These are phyloP conservation scores for Chenopodium quinoa DNA, from an alignment of 148 eudicot genomes.

Conservation along the genomic window DNA sequence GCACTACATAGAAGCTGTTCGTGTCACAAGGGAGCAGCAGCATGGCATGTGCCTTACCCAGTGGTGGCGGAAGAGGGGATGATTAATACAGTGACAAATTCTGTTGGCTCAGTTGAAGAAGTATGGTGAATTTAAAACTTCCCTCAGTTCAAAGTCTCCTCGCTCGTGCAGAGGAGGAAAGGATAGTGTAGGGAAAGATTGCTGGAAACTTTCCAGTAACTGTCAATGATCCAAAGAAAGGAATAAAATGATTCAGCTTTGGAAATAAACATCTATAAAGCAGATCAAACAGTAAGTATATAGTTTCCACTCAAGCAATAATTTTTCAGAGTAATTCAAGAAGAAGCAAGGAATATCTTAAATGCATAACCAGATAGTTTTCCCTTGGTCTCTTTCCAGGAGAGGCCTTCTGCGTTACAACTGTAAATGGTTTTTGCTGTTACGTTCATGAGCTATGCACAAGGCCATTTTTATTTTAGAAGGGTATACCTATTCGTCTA, in stretches of 20 bases:
- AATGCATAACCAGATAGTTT: background rate
- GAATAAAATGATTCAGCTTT: background rate
- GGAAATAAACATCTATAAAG: background rate
- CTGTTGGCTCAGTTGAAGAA: conserved; percentile 69
- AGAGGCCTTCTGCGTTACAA: background rate
- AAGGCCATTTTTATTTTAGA: background rate
- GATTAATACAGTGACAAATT: background rate
- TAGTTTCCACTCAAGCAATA: background rate
- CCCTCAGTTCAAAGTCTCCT: conserved; percentile 78
- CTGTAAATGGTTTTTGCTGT: background rate
- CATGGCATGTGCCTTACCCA: background rate
- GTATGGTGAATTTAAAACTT: conserved; percentile 77
- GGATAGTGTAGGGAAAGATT: conserved; percentile 62
- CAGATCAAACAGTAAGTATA: background rate
- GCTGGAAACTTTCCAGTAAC: conserved; percentile 83
- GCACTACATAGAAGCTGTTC: background rate
- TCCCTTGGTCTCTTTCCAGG: background rate
- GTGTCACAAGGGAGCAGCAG: background rate
- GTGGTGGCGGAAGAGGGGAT: background rate
- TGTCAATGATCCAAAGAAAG: conserved; percentile 27
- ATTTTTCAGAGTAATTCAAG: background rate
- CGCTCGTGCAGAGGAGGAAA: conserved; percentile 87
- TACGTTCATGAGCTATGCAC: too few relatives aligned
- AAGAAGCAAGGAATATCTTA: background rate
- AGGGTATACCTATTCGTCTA: background rate